Evolutionary conservation across 176 grass and related monocot species (phyloP).

Genomic region (Rhynchospora breviuscula): DNA sequence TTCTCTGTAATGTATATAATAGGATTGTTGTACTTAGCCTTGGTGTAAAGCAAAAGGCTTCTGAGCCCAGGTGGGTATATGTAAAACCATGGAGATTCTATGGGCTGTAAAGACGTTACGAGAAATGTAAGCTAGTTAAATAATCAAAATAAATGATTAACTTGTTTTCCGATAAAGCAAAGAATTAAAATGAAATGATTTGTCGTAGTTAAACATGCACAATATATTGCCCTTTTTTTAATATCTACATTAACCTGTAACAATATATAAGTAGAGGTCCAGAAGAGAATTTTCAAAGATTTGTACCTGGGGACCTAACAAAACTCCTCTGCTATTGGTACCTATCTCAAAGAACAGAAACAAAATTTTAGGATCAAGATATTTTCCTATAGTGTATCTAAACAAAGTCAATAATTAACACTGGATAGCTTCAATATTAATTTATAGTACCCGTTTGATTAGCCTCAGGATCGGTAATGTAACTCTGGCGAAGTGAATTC

Average conservation of each 20-base stretch:
- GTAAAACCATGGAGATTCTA: constrained; percentile 36
- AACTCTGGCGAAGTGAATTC: constrained; percentile 9
- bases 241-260: background rate
- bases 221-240: background rate
- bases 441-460: constrained; percentile 22
- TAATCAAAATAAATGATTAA: background rate
- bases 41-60: constrained; percentile 50
- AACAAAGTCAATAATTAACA: background rate
- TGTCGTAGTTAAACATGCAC: background rate
- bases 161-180: background rate
- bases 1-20: constrained; percentile 35
- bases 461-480: constrained; percentile 33
- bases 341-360: background rate
- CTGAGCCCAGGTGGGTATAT: constrained; percentile 37
- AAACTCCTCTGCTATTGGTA: constrained; percentile 18
- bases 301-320: constrained; percentile 28
- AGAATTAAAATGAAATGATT: background rate
- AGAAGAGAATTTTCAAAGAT: background rate
- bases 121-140: background rate
- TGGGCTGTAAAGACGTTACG: background rate
- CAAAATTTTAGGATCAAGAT: background rate
- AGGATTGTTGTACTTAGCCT: constrained; percentile 34
- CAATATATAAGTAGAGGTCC: background rate
- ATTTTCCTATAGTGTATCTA: background rate
- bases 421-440: background rate